These are phyloP conservation scores for Trypanosomatidae sp. DNA, from an alignment of 208 protist genomes.

Conservation along the genomic window DNA sequence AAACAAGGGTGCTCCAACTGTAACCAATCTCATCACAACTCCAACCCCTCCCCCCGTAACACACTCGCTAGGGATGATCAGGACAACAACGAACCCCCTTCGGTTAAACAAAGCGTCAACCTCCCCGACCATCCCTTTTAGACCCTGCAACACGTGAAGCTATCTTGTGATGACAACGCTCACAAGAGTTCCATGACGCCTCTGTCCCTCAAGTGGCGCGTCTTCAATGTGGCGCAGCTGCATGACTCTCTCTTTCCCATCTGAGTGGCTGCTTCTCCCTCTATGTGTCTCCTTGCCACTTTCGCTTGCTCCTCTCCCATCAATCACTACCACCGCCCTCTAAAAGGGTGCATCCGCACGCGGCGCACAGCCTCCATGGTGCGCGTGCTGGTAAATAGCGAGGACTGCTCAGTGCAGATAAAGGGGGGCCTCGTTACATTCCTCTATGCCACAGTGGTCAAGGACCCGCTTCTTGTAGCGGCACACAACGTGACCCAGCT, in stretches of 20 bases:
- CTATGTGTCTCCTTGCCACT: neutral
- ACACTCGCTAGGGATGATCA: neutral
- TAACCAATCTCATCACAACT: neutral
- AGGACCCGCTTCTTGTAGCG: conserved; percentile 19
- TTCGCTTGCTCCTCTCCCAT: neutral
- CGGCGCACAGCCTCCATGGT: conserved; percentile 15
- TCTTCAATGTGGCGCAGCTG: neutral
- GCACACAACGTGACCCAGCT: conserved; percentile 56
- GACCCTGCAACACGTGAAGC: neutral
- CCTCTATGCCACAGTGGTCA: conserved; percentile 6
- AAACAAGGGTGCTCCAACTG: neutral
- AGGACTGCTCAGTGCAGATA: conserved; percentile 43
- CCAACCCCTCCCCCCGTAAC: neutral
- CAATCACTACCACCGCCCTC: neutral
- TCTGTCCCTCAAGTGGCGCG: neutral
- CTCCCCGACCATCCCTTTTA: neutral
- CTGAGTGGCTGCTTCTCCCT: neutral
- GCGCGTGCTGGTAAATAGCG: conserved; percentile 53
- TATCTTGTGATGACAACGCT: neutral
- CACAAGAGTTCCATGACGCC: neutral
- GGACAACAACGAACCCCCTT: no score
- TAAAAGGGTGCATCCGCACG: neutral
- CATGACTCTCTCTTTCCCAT: neutral
- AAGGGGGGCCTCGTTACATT: conserved; percentile 45
- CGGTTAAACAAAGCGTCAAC: neutral